Percentiles rank a stretch among this genome's conserved stretches.
These are phyloP conservation scores for Geosmithia putterillii DNA, from an alignment of 2,329 filamentous ascomycete genomes.

Conservation along the genomic window DNA sequence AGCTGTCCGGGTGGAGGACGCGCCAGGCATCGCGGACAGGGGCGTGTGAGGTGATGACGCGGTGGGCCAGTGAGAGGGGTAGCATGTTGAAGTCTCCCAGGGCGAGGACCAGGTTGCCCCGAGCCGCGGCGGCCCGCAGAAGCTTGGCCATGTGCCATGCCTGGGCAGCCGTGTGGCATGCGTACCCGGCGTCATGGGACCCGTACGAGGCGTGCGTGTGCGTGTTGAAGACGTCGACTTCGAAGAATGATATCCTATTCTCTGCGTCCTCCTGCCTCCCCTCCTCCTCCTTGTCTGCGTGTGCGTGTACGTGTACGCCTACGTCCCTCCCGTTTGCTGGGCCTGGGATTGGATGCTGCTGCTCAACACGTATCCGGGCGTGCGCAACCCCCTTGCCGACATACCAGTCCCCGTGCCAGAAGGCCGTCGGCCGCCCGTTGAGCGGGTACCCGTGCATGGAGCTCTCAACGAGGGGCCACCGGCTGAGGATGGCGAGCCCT, in stretches of 20 bases:
- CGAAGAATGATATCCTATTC: background rate
- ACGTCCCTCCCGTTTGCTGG: constrained; percentile 55
- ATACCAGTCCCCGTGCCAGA: constrained; percentile 92
- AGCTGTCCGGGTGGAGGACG: constrained; percentile 70
- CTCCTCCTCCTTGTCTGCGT: background rate
- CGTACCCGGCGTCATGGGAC: constrained; percentile 71
- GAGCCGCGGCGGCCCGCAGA: constrained; percentile 59
- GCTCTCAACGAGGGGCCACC: constrained; percentile 87
- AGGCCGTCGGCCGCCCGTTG: constrained; percentile 85
- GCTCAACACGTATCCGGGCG: constrained; percentile 65
- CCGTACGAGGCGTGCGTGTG: constrained; percentile 78
- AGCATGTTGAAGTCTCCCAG: constrained; percentile 96
- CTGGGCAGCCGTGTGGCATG: constrained; percentile 83
- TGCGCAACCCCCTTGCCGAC: constrained; percentile 89
- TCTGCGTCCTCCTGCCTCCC: background rate
- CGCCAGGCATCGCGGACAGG: constrained; percentile 78
- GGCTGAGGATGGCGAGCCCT: constrained; percentile 77
- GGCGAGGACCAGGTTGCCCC: constrained; percentile 73
- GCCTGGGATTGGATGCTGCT: too few relatives aligned
- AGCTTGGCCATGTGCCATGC: constrained; percentile 91
- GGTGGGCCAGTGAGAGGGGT: constrained; percentile 74
- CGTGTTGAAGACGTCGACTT: constrained; percentile 88
- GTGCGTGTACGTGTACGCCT: too few relatives aligned
- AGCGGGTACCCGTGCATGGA: constrained; percentile 80
- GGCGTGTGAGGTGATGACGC: constrained; percentile 66